These are phyloP conservation scores for Calocybe indica DNA, from an alignment of 768 basidiomycete genomes.

Conservation along the genomic window DNA sequence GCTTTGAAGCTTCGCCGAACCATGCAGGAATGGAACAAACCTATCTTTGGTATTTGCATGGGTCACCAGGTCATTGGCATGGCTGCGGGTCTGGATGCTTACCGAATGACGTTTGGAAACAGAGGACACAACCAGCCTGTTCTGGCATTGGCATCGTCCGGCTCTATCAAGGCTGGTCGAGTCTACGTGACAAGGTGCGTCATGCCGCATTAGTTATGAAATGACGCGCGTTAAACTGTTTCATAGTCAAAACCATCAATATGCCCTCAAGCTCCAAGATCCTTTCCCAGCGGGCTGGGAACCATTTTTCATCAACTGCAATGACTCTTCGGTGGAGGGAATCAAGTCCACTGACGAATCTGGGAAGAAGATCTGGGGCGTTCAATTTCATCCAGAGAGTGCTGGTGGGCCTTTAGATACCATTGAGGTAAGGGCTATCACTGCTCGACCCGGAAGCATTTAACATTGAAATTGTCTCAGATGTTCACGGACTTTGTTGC, in stretches of 20 bases:
- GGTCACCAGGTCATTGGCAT: conserved; percentile 97
- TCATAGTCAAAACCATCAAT: conserved; percentile 91
- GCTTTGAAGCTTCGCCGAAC: conserved; percentile 76
- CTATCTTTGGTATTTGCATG: conserved; percentile 99
- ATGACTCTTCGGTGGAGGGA: conserved; percentile 97
- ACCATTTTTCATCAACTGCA: conserved; percentile 99
- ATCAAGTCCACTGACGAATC: conserved; percentile 92
- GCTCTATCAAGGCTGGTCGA: conserved; percentile 91
- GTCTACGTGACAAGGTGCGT: conserved; percentile 91
- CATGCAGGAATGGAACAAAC: conserved; percentile 84
- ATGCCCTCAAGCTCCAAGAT: conserved; percentile 90
- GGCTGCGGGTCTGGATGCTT: conserved; percentile 94
- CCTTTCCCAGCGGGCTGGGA: conserved; percentile 98
- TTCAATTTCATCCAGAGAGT: conserved; percentile 99
- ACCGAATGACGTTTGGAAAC: conserved; percentile 99
- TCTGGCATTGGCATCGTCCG: conserved; percentile 86
- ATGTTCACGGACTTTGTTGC: conserved; percentile 93
- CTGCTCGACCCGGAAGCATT: too few species aligned
- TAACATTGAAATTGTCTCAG: conserved; percentile 23
- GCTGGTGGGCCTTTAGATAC: conserved; percentile 98
- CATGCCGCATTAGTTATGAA: background rate
- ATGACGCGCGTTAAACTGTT: conserved; percentile 1
- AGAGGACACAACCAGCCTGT: conserved; percentile 99
- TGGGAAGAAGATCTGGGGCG: conserved; percentile 93
- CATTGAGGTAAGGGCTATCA: conserved; percentile 66